These are phyloP conservation scores for Cladosporium velox DNA, from an alignment of 2,329 filamentous ascomycete species.

Conservation along the genomic window DNA sequence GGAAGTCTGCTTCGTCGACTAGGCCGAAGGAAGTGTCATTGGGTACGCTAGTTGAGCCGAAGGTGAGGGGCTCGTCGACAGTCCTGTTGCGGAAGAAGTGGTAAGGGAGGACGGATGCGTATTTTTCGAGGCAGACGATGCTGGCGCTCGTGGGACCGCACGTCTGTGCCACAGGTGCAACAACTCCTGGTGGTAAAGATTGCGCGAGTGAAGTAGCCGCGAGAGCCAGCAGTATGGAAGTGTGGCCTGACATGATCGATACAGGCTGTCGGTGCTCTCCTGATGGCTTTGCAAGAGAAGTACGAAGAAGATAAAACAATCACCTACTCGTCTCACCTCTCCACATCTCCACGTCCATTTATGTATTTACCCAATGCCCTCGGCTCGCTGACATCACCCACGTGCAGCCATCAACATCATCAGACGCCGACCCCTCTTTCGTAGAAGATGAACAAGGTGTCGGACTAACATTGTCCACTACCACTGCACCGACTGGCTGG, in stretches of 20 bases:
- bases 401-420: neutral
- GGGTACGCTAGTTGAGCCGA: constrained; percentile 38
- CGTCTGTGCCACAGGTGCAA: constrained; percentile 21
- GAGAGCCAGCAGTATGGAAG: neutral
- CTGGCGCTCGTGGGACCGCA: constrained; percentile 28
- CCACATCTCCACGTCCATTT: neutral
- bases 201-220: neutral
- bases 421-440: constrained; percentile 8
- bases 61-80: constrained; percentile 31
- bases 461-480: constrained; percentile 11
- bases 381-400: constrained; percentile 5
- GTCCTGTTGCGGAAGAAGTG: constrained; percentile 39
- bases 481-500: neutral
- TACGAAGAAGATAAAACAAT: neutral
- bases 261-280: neutral
- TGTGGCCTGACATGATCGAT: constrained; percentile 1
- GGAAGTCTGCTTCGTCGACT: constrained; percentile 40
- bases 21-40: constrained; percentile 38
- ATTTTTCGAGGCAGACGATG: constrained; percentile 43
- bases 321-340: neutral
- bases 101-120: constrained; percentile 41
- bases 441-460: neutral
- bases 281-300: neutral
- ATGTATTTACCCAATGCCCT: constrained; percentile 1
- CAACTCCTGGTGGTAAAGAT: constrained; percentile 19